A percentile compares a stretch with the other conserved stretches of the same genome.
Conservation (phyloP, 2,329 filamentous ascomycete genomes). For the Ophiosphaerella herpotricha region DNA sequence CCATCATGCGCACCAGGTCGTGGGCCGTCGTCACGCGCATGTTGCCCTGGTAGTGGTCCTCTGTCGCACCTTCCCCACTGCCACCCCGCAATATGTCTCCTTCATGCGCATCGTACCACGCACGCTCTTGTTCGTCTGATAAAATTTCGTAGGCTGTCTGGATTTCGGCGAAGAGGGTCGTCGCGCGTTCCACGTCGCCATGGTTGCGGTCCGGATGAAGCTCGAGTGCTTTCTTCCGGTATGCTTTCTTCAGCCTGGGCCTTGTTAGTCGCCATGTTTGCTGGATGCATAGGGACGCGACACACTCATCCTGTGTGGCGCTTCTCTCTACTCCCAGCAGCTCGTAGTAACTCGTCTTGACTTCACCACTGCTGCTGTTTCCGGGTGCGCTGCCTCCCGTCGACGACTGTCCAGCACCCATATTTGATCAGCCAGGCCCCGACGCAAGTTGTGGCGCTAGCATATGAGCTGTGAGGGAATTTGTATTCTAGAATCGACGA, state of each 20-base stretch:
- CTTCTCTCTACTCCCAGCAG: slow-evolving; percentile 73
- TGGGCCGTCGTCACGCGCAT: slow-evolving; percentile 77
- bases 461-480: slow-evolving; percentile 7
- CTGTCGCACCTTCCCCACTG: slow-evolving; percentile 53
- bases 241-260: slow-evolving; percentile 85
- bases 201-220: slow-evolving; percentile 94
- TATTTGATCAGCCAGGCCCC: slow-evolving; percentile 22
- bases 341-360: slow-evolving; percentile 83
- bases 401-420: slow-evolving; percentile 54
- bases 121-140: slow-evolving; percentile 90
- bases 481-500: slow-evolving; percentile 13
- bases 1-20: slow-evolving; percentile 77
- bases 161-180: slow-evolving; percentile 84
- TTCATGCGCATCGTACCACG: slow-evolving; percentile 97
- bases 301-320: slow-evolving; percentile 81
- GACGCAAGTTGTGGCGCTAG: slow-evolving; percentile 9
- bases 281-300: slow-evolving; percentile 1
- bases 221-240: slow-evolving; percentile 86
- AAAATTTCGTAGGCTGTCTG: slow-evolving; percentile 95
- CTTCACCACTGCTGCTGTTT: slow-evolving; percentile 24
- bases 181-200: slow-evolving; percentile 81
- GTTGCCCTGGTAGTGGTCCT: slow-evolving; percentile 66
- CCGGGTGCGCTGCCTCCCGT: slow-evolving; percentile 34
- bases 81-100: slow-evolving; percentile 77
- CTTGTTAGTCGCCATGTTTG: background rate